These are phyloP conservation scores for Colletotrichum salicis DNA, from an alignment of 2,329 filamentous ascomycete species.

Conservation along the genomic window DNA sequence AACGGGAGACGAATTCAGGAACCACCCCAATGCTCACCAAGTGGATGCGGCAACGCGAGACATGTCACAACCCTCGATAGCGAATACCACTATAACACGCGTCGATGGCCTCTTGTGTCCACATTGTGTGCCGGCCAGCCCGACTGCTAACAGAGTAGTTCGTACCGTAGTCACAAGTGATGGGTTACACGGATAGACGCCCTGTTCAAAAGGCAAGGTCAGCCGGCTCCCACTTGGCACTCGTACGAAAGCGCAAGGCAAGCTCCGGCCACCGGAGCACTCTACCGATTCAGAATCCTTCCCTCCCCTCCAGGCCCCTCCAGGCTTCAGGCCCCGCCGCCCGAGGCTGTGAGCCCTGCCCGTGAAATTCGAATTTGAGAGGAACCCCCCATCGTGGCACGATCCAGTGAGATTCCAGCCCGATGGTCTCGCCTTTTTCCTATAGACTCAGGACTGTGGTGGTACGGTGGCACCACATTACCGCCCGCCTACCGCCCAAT, in stretches of 20 bases:
- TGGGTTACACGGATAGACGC: not conserved
- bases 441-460: constrained; percentile 5
- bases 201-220: not conserved
- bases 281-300: not conserved
- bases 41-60: not conserved
- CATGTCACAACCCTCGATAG: not conserved
- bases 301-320: too few relatives aligned
- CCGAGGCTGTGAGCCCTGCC: not conserved
- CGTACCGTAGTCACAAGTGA: not conserved
- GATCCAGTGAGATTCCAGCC: not conserved
- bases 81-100: not conserved
- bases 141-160: not conserved
- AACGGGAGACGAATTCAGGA: constrained; percentile 4
- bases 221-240: not conserved
- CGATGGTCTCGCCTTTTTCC: constrained; percentile 13
- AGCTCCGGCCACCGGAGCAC: not conserved
- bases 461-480: constrained; percentile 15
- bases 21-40: not conserved
- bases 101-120: not conserved
- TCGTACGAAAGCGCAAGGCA: not conserved
- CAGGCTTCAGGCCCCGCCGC: not conserved
- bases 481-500: constrained; percentile 15
- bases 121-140: not conserved
- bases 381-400: constrained; percentile 4
- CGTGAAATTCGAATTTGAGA: not conserved